Conservation (phyloP, 148 eudicot genomes). For the Gaultheria prostrata region DNA sequence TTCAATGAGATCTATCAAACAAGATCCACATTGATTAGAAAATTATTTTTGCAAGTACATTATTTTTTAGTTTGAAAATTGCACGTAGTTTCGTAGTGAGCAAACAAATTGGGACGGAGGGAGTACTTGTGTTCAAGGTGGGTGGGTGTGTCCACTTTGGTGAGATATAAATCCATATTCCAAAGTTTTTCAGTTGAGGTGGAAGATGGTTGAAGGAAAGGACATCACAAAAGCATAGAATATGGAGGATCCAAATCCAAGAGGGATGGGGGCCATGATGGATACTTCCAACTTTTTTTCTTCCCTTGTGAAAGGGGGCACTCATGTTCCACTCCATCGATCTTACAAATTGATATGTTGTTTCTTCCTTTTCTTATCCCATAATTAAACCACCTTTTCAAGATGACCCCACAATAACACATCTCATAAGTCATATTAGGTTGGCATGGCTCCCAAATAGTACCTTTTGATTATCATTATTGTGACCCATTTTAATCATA, state of each 20-base stretch:
- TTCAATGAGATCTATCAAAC: no score
- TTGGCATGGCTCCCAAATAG: neutral
- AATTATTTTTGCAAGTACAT: no score
- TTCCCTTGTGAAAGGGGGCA: conserved; percentile 22
- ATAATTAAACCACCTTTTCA: neutral
- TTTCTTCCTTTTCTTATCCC: conserved; percentile 11
- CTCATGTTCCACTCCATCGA: conserved; percentile 19
- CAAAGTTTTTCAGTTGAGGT: neutral
- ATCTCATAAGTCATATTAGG: neutral
- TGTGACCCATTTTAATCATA: neutral
- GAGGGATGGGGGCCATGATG: conserved; percentile 19
- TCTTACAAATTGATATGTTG: conserved; percentile 23
- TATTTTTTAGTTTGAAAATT: no score
- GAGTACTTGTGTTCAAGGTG: neutral
- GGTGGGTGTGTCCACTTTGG: conserved; percentile 12
- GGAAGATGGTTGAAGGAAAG: conserved; percentile 6
- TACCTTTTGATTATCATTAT: neutral
- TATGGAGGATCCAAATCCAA: conserved; percentile 7
- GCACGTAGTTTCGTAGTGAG: no score
- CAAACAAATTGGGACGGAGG: no score
- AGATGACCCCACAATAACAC: neutral
- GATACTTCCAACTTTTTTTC: conserved; percentile 16
- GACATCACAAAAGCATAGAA: conserved; percentile 23
- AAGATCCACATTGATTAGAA: no score
- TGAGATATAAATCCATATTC: conserved; percentile 17